phyloP scores from a whole-genome alignment of 176 grass and related monocot species.

The Aechmea fasciata region DNA sequence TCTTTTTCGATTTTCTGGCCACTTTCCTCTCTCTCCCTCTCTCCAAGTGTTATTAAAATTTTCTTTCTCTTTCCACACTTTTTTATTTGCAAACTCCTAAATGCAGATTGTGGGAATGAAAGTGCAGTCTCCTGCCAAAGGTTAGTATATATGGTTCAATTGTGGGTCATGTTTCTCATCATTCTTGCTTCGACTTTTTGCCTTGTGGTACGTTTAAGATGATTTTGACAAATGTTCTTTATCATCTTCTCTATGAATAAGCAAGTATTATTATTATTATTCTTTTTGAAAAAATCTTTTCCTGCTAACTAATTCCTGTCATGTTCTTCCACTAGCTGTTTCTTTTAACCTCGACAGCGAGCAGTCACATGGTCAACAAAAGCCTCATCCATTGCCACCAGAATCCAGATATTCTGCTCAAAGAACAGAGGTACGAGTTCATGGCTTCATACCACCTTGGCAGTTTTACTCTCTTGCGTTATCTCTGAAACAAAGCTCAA shows the following conservation, averaged over 20 bases:
- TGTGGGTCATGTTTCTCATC: slow-evolving; percentile 5
- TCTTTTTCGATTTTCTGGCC: slow-evolving; percentile 17
- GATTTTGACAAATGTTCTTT: not conserved
- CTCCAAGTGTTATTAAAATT: not conserved
- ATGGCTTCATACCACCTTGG: not conserved
- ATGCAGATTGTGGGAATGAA: slow-evolving; percentile 36
- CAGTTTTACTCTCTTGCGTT: not conserved
- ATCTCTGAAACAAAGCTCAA: not conserved
- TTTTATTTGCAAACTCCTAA: not conserved
- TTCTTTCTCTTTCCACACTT: not conserved
- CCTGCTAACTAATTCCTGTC: not conserved
- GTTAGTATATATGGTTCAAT: slow-evolving; percentile 23
- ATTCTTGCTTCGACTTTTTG: not conserved
- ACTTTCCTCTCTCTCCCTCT: not conserved
- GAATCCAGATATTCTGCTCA: slow-evolving; percentile 2
- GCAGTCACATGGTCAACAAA: slow-evolving; percentile 6
- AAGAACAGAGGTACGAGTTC: slow-evolving; percentile 17
- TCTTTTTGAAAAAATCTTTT: too few relatives aligned
- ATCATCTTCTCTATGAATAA: not conserved
- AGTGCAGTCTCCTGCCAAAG: slow-evolving; percentile 22
- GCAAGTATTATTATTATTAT: too few relatives aligned
- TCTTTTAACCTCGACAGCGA: slow-evolving; percentile 22
- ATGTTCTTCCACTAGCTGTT: slow-evolving; percentile 39
- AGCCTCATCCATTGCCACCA: slow-evolving; percentile 11
- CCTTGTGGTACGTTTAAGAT: too few relatives aligned